Conservation (phyloP, 1,284 basidiomycete species). For the Agaricales sp. region DNA sequence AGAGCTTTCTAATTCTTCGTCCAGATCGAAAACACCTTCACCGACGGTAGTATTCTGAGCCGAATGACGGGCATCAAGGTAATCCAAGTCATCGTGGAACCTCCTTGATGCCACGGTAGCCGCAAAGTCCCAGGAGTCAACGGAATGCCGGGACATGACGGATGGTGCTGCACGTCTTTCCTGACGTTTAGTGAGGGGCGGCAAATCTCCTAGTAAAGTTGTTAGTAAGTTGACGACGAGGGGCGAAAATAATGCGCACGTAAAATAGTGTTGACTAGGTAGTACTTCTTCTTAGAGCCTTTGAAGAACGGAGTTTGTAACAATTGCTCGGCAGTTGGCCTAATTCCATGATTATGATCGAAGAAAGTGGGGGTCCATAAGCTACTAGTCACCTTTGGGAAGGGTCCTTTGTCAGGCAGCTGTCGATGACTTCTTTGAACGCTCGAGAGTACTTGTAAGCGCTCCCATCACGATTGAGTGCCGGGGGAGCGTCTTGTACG, state of each 20-base stretch:
- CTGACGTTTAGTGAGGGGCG: conserved; percentile 60
- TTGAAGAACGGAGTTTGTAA: conserved; percentile 76
- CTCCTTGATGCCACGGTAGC: conserved; percentile 22
- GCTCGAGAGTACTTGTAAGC: conserved; percentile 71
- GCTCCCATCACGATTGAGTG: conserved; percentile 61
- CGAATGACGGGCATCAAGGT: too few relatives aligned
- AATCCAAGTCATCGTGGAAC: background rate
- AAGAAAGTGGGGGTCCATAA: background rate
- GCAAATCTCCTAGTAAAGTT: conserved; percentile 38
- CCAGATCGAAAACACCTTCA: too few relatives aligned
- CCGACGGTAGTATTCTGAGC: too few relatives aligned
- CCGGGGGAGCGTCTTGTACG: conserved; percentile 64
- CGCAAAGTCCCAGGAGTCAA: conserved; percentile 63
- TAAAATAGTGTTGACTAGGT: conserved; percentile 69
- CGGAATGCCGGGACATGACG: conserved; percentile 31
- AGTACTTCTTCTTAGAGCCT: conserved; percentile 61
- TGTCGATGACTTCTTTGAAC: conserved; percentile 24
- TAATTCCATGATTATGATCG: conserved; percentile 21
- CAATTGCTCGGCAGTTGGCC: conserved; percentile 71
- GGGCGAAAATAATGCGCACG: conserved; percentile 24
- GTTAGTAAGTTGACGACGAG: background rate
- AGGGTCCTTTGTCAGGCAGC: conserved; percentile 80
- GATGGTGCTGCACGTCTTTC: conserved; percentile 43
- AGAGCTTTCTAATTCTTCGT: too few relatives aligned
- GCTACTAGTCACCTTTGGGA: conserved; percentile 39